Evolutionary conservation across 345 rosid species (phyloP).

Genomic region (Eucalyptus sideroxylon): DNA sequence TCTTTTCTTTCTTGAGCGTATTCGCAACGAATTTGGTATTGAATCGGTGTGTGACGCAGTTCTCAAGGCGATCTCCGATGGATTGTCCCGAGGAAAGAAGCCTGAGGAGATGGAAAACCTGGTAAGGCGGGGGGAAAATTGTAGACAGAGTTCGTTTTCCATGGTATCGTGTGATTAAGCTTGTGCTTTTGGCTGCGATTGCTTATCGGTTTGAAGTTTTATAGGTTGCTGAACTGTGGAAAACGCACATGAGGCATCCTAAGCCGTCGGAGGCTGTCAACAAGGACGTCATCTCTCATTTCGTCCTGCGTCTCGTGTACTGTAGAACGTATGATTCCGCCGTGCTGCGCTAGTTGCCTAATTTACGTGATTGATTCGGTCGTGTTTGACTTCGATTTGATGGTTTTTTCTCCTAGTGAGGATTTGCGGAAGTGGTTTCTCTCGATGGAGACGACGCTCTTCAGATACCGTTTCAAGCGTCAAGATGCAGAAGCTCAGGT

Average conservation of each 20-base stretch:
- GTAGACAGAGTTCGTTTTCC: not conserved
- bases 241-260: constrained; percentile 52
- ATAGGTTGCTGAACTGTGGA: constrained; percentile 43
- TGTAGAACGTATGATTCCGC: constrained; percentile 65
- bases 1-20: not conserved
- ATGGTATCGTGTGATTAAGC: not conserved
- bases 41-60: constrained; percentile 22
- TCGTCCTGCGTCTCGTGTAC: constrained; percentile 77
- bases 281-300: constrained; percentile 80
- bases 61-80: constrained; percentile 69
- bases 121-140: constrained; percentile 13
- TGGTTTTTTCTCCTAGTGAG: constrained; percentile 26
- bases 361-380: not conserved
- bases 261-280: constrained; percentile 32
- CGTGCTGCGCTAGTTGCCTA: not conserved
- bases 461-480: constrained; percentile 46
- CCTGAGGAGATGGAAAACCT: constrained; percentile 61
- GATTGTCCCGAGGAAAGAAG: constrained; percentile 67
- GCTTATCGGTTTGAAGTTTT: not conserved
- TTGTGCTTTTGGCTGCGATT: not conserved
- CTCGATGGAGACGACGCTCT: constrained; percentile 73
- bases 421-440: constrained; percentile 93
- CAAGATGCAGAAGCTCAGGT: constrained; percentile 50
- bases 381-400: not conserved
- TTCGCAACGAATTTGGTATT: not conserved